Evolutionary conservation across 2,329 filamentous ascomycete genomes (phyloP), one percentile per base, ranked within the genome.

Genomic region (Dactylellina sp.): DNA sequence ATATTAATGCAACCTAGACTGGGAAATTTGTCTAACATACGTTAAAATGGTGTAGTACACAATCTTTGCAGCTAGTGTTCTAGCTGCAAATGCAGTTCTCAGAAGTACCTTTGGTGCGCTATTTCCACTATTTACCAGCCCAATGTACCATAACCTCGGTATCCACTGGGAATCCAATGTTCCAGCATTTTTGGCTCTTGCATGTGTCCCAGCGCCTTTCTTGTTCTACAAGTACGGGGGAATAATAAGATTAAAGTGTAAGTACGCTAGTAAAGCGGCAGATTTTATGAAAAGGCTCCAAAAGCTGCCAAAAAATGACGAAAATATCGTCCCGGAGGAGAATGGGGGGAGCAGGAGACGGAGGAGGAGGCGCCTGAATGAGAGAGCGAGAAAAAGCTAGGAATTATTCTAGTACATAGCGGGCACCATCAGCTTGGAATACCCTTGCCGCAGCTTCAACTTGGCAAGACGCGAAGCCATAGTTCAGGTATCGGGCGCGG

Each of bases 121-220:
- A 9, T 74, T 74, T 32, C 61, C 70, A 9, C 32, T 74, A 0
- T 74, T 74, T 18, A 62, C 61, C 2, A 42, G 47, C 2, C 40
- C 57, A 22, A 82, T 83, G 81, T 83, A 81, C 71, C 49, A 82
- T 1, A 82, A 84, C 63, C 83, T 90, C 1, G 89, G 91, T 52
- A 88, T 90, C 64, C 89, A 93, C 82, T 93, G 91, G 91, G 91
- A 83, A 0, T 81, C 80, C 2, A 82, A 80, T 37, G 59, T 84
- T 89, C 91, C 90, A 0, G 91, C 88, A 0, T 93, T 94, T 82
- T 83, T 94, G 2, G 87, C 90, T 0, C 80, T 93, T 2, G 85
- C 84, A 9, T 93, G 90, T 80, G 83, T 92, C 16, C 90, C 91
- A 0, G 89, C 91, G 78, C 91, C 91, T 0, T 89, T 91, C n/a